Evolutionary conservation across 1,284 basidiomycete species (phyloP).

Genomic region (Ceratobasidium sp.): DNA sequence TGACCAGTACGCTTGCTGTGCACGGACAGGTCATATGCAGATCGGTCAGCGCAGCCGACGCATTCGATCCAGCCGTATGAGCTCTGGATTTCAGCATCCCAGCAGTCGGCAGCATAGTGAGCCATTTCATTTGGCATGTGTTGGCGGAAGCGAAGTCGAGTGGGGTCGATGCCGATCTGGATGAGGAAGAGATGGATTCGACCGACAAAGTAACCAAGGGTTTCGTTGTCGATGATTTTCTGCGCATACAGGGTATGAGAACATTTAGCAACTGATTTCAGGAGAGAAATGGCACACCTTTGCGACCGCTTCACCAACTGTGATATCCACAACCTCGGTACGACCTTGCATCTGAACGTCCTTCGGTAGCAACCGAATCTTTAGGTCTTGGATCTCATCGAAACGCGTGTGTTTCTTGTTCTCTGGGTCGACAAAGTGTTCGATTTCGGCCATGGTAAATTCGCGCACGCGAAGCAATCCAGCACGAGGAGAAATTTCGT

Average conservation of each 20-base stretch:
- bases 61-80: conserved; percentile 98
- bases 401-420: conserved; percentile 92
- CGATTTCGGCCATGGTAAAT: conserved; percentile 99
- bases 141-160: conserved; percentile 89
- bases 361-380: conserved; percentile 82
- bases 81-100: conserved; percentile 98
- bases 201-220: conserved; percentile 96
- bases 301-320: conserved; percentile 89
- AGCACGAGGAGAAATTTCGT: conserved; percentile 97
- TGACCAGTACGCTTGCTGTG: conserved; percentile 68
- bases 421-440: conserved; percentile 96
- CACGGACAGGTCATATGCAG: conserved; percentile 87
- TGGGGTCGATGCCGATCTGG: conserved; percentile 92
- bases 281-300: conserved; percentile 3
- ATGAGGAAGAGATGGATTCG: conserved; percentile 90
- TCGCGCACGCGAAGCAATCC: conserved; percentile 97
- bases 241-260: conserved; percentile 43
- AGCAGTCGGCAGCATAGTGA: conserved; percentile 98
- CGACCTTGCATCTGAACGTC: conserved; percentile 81
- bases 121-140: conserved; percentile 87
- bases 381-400: conserved; percentile 78
- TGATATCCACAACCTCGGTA: conserved; percentile 71
- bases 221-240: conserved; percentile 94
- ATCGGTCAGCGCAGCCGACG: conserved; percentile 98
- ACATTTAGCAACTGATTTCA: not conserved